Conservation (phyloP, 2,329 filamentous ascomycete genomes). For the Penicillium thymicola region DNA sequence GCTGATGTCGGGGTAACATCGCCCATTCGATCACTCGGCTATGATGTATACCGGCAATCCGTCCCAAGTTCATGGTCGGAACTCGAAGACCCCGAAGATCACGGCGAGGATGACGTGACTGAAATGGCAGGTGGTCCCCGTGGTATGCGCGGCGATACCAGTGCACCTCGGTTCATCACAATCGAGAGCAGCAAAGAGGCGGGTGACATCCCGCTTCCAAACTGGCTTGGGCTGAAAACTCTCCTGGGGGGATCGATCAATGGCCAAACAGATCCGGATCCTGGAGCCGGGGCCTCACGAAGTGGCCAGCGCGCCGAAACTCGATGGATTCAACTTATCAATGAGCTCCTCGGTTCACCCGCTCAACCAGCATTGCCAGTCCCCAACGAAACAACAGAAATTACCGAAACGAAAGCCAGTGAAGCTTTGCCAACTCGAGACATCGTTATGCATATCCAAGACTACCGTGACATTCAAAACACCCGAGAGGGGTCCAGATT, state of each 20-base stretch:
- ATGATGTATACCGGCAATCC: slow-evolving; percentile 51
- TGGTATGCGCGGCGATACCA: slow-evolving; percentile 19
- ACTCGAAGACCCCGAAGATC: slow-evolving; percentile 47
- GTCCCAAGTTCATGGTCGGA: slow-evolving; percentile 33
- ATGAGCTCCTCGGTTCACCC: slow-evolving; percentile 33
- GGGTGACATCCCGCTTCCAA: slow-evolving; percentile 34
- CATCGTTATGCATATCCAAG: slow-evolving; percentile 73
- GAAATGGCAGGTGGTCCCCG: slow-evolving; percentile 19
- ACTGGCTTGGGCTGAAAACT: slow-evolving; percentile 31
- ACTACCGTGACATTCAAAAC: slow-evolving; percentile 73
- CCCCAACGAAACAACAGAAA: slow-evolving; percentile 7
- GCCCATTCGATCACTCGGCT: slow-evolving; percentile 47
- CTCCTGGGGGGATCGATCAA: slow-evolving; percentile 32
- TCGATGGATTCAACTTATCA: slow-evolving; percentile 35
- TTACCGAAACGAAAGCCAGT: slow-evolving; percentile 7
- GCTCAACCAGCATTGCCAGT: slow-evolving; percentile 7
- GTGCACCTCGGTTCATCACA: slow-evolving; percentile 32
- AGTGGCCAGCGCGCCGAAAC: slow-evolving; percentile 27
- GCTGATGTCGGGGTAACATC: slow-evolving; percentile 34
- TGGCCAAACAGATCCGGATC: slow-evolving; percentile 24
- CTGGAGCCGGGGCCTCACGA: slow-evolving; percentile 15
- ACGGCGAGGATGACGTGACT: slow-evolving; percentile 42
- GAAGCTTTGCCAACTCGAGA: slow-evolving; percentile 29
- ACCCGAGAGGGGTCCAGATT: slow-evolving; percentile 67
- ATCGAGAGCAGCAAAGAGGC: slow-evolving; percentile 33